Conservation (phyloP, 805 yeast species). For the Candida caryicola region DNA sequence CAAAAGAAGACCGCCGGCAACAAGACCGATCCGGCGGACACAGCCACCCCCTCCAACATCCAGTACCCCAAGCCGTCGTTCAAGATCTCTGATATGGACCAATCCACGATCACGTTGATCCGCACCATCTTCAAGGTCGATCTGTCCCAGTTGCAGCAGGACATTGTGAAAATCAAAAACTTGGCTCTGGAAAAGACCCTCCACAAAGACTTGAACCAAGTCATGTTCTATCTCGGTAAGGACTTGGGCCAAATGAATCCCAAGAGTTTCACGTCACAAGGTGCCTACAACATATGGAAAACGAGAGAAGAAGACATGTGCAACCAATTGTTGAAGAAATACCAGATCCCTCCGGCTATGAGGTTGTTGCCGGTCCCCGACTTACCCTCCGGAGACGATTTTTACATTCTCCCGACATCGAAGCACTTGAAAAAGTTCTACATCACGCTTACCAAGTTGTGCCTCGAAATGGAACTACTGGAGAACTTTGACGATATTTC, state of each 20-base stretch:
- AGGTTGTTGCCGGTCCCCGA: constrained; percentile 31
- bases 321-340: constrained; percentile 23
- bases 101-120: constrained; percentile 40
- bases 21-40: not conserved
- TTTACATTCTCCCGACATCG: constrained; percentile 33
- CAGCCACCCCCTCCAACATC: constrained; percentile 4
- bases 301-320: constrained; percentile 22
- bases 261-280: constrained; percentile 19
- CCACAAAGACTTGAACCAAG: constrained; percentile 35
- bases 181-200: constrained; percentile 38
- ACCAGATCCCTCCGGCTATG: constrained; percentile 31
- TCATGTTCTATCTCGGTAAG: constrained; percentile 32
- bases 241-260: constrained; percentile 40
- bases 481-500: constrained; percentile 4
- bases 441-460: constrained; percentile 37
- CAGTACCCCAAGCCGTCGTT: constrained; percentile 48
- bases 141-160: constrained; percentile 50
- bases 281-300: constrained; percentile 34
- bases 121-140: constrained; percentile 50
- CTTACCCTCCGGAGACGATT: constrained; percentile 35
- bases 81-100: constrained; percentile 52
- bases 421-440: constrained; percentile 38
- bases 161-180: constrained; percentile 43
- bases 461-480: constrained; percentile 41
- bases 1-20: constrained; percentile 6